phyloP scores from a whole-genome alignment of 345 rosid species.

The Streptanthus diversifolius region DNA sequence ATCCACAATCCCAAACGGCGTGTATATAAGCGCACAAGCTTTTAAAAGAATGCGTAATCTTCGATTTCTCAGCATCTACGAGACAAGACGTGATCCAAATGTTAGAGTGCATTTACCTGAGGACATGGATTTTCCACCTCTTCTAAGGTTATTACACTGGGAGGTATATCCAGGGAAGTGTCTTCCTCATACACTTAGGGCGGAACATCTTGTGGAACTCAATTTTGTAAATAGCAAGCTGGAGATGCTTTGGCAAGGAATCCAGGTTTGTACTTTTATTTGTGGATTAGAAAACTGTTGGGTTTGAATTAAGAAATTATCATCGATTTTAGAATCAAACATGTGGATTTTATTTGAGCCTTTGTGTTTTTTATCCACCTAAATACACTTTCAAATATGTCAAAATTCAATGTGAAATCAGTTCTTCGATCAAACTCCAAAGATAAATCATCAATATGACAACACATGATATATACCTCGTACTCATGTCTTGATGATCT shows the following conservation, averaged over 20 bases:
- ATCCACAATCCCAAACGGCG: background rate
- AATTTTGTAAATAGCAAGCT: background rate
- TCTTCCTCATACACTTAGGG: slow-evolving; percentile 14
- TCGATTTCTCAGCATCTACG: slow-evolving; percentile 17
- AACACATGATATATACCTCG: background rate
- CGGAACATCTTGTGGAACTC: slow-evolving; percentile 18
- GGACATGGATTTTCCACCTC: slow-evolving; percentile 4
- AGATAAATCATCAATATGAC: no score
- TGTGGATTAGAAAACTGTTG: background rate
- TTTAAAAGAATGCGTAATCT: background rate
- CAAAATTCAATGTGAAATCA: no score
- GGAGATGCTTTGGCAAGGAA: background rate
- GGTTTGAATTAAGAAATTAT: background rate
- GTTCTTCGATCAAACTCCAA: no score
- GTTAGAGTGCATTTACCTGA: background rate
- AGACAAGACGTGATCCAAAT: background rate
- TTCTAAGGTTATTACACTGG: slow-evolving; percentile 28
- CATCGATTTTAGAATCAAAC: no score
- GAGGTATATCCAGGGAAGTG: slow-evolving; percentile 14
- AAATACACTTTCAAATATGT: no score
- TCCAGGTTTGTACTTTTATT: background rate
- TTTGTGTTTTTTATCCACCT: no score
- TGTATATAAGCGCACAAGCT: background rate
- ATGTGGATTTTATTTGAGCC: background rate
- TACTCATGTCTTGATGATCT: background rate